Percentiles rank a stretch among this genome's conserved stretches.
Conservation (phyloP, 2,329 filamentous ascomycete species). For the Aureobasidium sp. region DNA sequence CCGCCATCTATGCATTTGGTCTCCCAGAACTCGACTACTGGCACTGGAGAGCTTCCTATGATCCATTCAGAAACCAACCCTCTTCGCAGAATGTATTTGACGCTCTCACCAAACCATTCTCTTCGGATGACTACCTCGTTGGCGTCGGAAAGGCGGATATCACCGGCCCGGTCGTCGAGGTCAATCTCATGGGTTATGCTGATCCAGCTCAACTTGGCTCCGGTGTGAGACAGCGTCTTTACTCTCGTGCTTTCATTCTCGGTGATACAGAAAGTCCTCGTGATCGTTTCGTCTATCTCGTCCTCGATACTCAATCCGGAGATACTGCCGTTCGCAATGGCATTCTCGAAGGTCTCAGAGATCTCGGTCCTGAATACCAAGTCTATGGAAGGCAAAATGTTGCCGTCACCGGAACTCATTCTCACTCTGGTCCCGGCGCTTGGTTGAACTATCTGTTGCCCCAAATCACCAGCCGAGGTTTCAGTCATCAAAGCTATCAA, state of each 20-base stretch:
- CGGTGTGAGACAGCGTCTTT: slow-evolving; percentile 77
- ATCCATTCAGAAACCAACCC: neutral
- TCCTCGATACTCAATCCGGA: slow-evolving; percentile 78
- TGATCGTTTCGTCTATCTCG: slow-evolving; percentile 76
- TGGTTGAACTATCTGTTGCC: slow-evolving; percentile 94
- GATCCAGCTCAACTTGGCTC: slow-evolving; percentile 73
- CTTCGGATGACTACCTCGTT: slow-evolving; percentile 48
- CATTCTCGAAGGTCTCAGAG: slow-evolving; percentile 66
- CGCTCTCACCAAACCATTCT: neutral
- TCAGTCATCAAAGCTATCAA: slow-evolving; percentile 75
- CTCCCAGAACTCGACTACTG: slow-evolving; percentile 29
- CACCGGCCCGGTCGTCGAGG: slow-evolving; percentile 75
- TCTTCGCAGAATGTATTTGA: neutral
- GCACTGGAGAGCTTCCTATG: slow-evolving; percentile 21
- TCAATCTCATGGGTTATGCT: slow-evolving; percentile 89
- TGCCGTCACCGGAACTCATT: slow-evolving; percentile 87
- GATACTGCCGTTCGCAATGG: slow-evolving; percentile 83
- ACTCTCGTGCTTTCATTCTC: slow-evolving; percentile 83
- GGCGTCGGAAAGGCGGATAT: slow-evolving; percentile 66
- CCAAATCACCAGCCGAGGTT: slow-evolving; percentile 81
- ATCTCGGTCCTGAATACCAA: slow-evolving; percentile 62
- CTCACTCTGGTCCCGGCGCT: slow-evolving; percentile 80
- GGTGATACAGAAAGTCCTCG: slow-evolving; percentile 55
- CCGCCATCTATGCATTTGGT: slow-evolving; percentile 27
- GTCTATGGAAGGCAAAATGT: slow-evolving; percentile 73